A percentile compares a stretch with the other conserved stretches of the same genome.
Conservation (phyloP, 2,329 filamentous ascomycete species). For the Torrubiellomyces zombiae region DNA sequence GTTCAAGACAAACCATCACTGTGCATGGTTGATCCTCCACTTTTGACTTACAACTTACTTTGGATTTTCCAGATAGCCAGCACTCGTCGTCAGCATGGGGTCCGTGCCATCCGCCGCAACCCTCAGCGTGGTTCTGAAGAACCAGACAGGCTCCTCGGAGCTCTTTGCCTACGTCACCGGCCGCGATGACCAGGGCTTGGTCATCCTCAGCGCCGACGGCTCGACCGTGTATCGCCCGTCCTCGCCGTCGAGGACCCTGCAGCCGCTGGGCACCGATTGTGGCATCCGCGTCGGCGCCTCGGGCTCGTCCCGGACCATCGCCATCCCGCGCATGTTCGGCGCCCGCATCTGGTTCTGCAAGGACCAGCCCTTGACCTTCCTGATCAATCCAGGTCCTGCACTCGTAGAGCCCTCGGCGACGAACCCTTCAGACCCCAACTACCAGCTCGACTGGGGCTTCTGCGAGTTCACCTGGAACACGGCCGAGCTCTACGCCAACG, state of each 20-base stretch:
- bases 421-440: constrained; percentile 47
- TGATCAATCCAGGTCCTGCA: constrained; percentile 53
- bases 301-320: constrained; percentile 41
- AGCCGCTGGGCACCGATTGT: constrained; percentile 37
- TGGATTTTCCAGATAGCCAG: no score
- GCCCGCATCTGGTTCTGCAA: constrained; percentile 57
- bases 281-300: constrained; percentile 47
- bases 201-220: constrained; percentile 51
- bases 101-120: no score
- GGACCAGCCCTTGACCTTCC: constrained; percentile 44
- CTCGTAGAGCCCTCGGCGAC: constrained; percentile 60
- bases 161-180: constrained; percentile 57
- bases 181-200: constrained; percentile 35
- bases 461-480: constrained; percentile 53
- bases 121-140: constrained; percentile 45
- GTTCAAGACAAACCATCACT: no score
- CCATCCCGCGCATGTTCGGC: constrained; percentile 53
- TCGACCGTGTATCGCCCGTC: constrained; percentile 46
- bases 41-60: no score
- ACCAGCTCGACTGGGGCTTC: constrained; percentile 46
- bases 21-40: no score
- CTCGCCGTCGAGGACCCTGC: constrained; percentile 34
- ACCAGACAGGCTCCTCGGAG: constrained; percentile 42
- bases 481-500: constrained; percentile 46
- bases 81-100: no score